A percentile compares a stretch with the other conserved stretches of the same genome.
Conservation (phyloP, 1,139 yeast species). For the Hemisphaericaspora lyxosophila region DNA sequence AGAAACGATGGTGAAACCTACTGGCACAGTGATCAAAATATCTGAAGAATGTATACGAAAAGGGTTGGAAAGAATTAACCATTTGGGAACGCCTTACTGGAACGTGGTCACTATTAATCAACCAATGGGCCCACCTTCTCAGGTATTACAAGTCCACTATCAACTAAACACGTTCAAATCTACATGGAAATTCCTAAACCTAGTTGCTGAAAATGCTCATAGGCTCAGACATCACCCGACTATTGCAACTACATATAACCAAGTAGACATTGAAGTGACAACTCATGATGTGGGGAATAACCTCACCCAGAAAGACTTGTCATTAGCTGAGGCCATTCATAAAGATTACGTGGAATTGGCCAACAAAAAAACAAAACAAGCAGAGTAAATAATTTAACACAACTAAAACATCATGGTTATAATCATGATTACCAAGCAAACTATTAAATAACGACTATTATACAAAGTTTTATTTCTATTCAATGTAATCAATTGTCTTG, state of each 20-base stretch:
- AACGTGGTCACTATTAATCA: constrained; percentile 4
- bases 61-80: constrained; percentile 14
- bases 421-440: no score
- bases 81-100: constrained; percentile 16
- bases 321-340: constrained; percentile 44
- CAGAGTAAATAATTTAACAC: no score
- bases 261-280: constrained; percentile 55
- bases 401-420: no score
- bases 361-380: neutral
- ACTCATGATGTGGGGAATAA: constrained; percentile 66
- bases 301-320: constrained; percentile 58
- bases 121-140: constrained; percentile 10
- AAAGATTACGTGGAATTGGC: constrained; percentile 9
- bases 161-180: constrained; percentile 51
- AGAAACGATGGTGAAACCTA: no score
- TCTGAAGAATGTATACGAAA: constrained; percentile 11
- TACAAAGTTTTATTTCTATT: constrained; percentile 13
- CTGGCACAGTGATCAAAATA: neutral
- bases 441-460: neutral
- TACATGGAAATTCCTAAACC: constrained; percentile 66
- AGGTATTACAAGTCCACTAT: constrained; percentile 22
- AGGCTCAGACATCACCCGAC: constrained; percentile 72
- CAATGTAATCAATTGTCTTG: constrained; percentile 17
- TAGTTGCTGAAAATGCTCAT: constrained; percentile 62
- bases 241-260: constrained; percentile 60